Evolutionary conservation across 805 yeast species (phyloP).

Genomic region (Yarrowia sp.): DNA sequence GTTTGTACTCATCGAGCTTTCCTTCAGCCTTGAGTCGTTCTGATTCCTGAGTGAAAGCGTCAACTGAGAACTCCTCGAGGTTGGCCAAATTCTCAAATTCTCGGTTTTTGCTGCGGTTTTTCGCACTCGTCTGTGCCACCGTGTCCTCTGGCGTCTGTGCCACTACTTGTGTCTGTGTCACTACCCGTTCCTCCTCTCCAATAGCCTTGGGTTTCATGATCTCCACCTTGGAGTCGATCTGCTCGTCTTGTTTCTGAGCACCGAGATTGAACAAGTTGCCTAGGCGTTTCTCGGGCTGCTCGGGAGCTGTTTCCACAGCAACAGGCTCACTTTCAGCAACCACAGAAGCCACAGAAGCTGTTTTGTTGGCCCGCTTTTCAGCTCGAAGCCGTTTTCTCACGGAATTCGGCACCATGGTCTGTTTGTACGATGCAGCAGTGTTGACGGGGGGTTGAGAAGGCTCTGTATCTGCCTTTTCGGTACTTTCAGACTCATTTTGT

Average conservation of each 20-base stretch:
- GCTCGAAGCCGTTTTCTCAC: slow-evolving; percentile 7
- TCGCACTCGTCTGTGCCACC: not conserved
- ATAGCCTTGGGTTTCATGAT: slow-evolving; percentile 4
- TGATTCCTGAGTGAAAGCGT: slow-evolving; percentile 43
- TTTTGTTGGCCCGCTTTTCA: not conserved
- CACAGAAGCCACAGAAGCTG: not conserved
- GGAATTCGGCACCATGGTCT: slow-evolving; percentile 11
- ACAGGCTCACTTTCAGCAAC: not conserved
- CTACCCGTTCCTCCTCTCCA: not conserved
- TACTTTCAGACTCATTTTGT: not conserved
- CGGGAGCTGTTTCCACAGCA: not conserved
- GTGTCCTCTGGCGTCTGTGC: not conserved
- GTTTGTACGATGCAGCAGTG: not conserved
- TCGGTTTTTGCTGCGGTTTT: slow-evolving; percentile 7
- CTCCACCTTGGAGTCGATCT: not conserved
- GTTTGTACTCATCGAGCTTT: slow-evolving; percentile 36
- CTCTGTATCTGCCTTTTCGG: not conserved
- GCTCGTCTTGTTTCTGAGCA: not conserved
- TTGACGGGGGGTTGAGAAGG: not conserved
- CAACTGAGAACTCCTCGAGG: slow-evolving; percentile 42
- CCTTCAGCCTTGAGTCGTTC: slow-evolving; percentile 39
- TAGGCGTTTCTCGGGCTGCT: not conserved
- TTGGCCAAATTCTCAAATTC: slow-evolving; percentile 31
- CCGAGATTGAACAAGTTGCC: slow-evolving; percentile 11
- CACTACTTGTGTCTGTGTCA: not conserved